Base-by-base conservation (phyloP, 2,329 filamentous ascomycete genomes). In the Coniella vitis region DNA sequence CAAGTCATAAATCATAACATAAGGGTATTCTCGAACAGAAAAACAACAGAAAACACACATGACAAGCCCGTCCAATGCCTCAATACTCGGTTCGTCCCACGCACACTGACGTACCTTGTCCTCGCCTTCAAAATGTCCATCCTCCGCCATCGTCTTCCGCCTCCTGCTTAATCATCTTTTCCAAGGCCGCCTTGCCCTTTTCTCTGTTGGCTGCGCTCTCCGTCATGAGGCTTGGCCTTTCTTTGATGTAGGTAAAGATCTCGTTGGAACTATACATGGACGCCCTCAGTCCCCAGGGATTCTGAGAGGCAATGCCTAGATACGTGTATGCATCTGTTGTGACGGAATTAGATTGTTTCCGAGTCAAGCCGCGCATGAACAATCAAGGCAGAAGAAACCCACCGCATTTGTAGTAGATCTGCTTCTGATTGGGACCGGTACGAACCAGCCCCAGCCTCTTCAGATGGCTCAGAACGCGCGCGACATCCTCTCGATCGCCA, bases 391-490 rank as follows among this genome's bases (percentile, higher is more conserved):
- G n/a, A 44, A 14, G 25, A 32, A 7, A 78, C 63, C 71, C 62
- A 75, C 85, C 83, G 57, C 77, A 78, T 61, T 94, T 94, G 69
- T 94, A 95, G 63, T 87, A 91, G 43, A 93, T 81, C 1, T 72
- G 67, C 39, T 67, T 69, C 4, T 64, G 64, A 42, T 55, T 65
- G 17, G 62, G 52, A 14, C 51, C 47, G 20, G 29, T 45, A 31
- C 70, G 69, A 44, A 84, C 71, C 34, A 93, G 66, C 7, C 75
- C 80, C 50, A 90, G 68, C 48, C 81, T 71, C 44, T 75, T 74
- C 53, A 94, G 64, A 55, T 71, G 75, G 50, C 70, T 61, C 35
- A 91, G 67, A 4, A 94, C 85, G 38, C 85, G 74, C 22, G 71
- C 73, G 5, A 94, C 76, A 60, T 94, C 87, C 4, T 73, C 68